These are phyloP conservation scores for Vanrija sp. DNA, from an alignment of 1,284 basidiomycete species.

Conservation along the genomic window DNA sequence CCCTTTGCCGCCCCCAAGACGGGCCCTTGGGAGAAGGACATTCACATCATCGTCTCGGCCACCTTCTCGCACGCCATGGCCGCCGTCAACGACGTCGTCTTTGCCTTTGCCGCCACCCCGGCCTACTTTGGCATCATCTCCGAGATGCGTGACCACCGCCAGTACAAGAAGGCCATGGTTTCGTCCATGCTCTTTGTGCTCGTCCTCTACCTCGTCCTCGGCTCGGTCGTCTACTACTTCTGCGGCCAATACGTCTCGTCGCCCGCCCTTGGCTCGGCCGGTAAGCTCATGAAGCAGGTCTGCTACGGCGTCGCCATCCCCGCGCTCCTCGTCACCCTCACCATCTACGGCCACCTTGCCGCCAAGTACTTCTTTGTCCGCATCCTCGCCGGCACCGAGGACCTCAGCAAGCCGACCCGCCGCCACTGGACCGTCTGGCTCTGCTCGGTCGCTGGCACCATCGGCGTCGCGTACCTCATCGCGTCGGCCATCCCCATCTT, in stretches of 20 bases:
- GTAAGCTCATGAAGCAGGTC: constrained; percentile 44
- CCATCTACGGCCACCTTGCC: constrained; percentile 26
- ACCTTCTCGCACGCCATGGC: constrained; percentile 40
- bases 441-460: constrained; percentile 15
- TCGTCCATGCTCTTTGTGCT: constrained; percentile 35
- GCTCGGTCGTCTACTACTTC: constrained; percentile 28
- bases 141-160: constrained; percentile 34
- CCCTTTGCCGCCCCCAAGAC: constrained; percentile 28
- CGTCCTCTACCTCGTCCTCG: constrained; percentile 35
- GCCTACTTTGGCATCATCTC: constrained; percentile 22
- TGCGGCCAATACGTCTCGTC: constrained; percentile 44
- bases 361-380: constrained; percentile 38
- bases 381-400: constrained; percentile 27
- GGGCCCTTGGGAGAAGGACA: constrained; percentile 30
- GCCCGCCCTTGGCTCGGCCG: constrained; percentile 45
- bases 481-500: constrained; percentile 33
- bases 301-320: constrained; percentile 47
- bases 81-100: constrained; percentile 41
- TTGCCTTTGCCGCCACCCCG: constrained; percentile 34
- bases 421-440: constrained; percentile 38
- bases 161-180: constrained; percentile 30
- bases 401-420: constrained; percentile 25
- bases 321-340: constrained; percentile 30
- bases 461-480: constrained; percentile 32
- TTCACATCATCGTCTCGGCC: constrained; percentile 22